phyloP scores from a whole-genome alignment of 2,329 filamentous ascomycete species.

The Claviceps pusilla region DNA sequence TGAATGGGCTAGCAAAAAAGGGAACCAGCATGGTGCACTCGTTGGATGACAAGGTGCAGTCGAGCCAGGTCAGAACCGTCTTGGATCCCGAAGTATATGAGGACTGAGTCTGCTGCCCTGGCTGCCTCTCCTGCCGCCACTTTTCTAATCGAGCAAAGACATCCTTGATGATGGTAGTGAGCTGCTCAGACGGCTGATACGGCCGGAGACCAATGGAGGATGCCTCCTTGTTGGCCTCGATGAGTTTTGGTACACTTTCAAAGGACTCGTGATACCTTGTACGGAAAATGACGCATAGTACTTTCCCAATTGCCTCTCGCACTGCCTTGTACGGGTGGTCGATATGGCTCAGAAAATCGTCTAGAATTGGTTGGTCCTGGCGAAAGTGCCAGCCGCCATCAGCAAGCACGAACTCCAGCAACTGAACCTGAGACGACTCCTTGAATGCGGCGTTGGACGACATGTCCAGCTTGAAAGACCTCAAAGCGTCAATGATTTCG shows the following conservation, averaged over 20 bases:
- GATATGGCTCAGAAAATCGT: conserved; percentile 79
- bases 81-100: conserved; percentile 93
- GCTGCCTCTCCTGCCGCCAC: conserved; percentile 72
- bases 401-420: conserved; percentile 75
- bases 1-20: conserved; percentile 82
- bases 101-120: conserved; percentile 84
- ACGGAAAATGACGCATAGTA: conserved; percentile 75
- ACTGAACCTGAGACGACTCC: conserved; percentile 87
- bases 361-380: conserved; percentile 68
- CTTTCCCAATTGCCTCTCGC: conserved; percentile 82
- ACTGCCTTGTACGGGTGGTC: conserved; percentile 98
- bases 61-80: conserved; percentile 89
- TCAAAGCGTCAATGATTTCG: conserved; percentile 71
- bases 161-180: conserved; percentile 52
- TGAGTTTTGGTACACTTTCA: conserved; percentile 57
- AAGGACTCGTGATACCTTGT: conserved; percentile 93
- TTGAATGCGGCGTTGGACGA: conserved; percentile 95
- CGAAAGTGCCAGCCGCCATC: conserved; percentile 96
- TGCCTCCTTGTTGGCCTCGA: conserved; percentile 61
- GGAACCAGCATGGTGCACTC: conserved; percentile 82
- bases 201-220: conserved; percentile 76
- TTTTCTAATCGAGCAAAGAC: conserved; percentile 68
- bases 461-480: conserved; percentile 83
- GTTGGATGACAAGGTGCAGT: conserved; percentile 76
- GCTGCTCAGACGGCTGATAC: conserved; percentile 64